phyloP scores from a whole-genome alignment of 768 basidiomycete species.

The Naematelia encephala region DNA sequence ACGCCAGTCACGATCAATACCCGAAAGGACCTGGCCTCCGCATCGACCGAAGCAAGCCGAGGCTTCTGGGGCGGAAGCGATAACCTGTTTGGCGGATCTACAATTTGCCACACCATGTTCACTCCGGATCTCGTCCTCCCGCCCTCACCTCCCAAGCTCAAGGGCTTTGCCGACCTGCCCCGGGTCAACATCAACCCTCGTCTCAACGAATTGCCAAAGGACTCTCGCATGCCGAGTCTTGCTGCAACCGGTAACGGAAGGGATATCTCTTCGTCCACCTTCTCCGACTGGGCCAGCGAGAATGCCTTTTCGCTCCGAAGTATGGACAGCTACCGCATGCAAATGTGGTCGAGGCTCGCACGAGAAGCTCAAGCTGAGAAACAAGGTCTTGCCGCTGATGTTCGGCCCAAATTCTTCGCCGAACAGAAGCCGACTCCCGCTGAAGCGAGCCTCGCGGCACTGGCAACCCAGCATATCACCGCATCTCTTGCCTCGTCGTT shows the following conservation, averaged over 20 bases:
- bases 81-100: constrained; percentile 56
- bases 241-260: constrained; percentile 50
- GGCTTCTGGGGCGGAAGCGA: constrained; percentile 71
- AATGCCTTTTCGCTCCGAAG: constrained; percentile 85
- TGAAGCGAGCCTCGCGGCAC: constrained; percentile 1
- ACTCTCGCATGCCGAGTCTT: constrained; percentile 28
- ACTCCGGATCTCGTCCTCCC: constrained; percentile 64
- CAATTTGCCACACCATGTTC: constrained; percentile 78
- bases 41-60: constrained; percentile 33
- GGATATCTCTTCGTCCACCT: constrained; percentile 54
- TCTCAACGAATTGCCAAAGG: constrained; percentile 55
- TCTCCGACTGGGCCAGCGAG: constrained; percentile 73
- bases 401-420: constrained; percentile 48
- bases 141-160: constrained; percentile 19
- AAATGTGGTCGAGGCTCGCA: constrained; percentile 87
- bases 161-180: constrained; percentile 50
- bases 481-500: constrained; percentile 42
- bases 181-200: constrained; percentile 79
- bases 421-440: constrained; percentile 16
- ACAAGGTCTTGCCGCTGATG: constrained; percentile 29
- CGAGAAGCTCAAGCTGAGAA: constrained; percentile 58
- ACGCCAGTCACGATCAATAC: constrained; percentile 41
- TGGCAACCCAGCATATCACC: constrained; percentile 28
- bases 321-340: constrained; percentile 82
- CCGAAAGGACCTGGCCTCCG: constrained; percentile 50